Evolutionary conservation across 2,329 filamentous ascomycete genomes (phyloP).

Genomic region (Huntiella bhutanensis): DNA sequence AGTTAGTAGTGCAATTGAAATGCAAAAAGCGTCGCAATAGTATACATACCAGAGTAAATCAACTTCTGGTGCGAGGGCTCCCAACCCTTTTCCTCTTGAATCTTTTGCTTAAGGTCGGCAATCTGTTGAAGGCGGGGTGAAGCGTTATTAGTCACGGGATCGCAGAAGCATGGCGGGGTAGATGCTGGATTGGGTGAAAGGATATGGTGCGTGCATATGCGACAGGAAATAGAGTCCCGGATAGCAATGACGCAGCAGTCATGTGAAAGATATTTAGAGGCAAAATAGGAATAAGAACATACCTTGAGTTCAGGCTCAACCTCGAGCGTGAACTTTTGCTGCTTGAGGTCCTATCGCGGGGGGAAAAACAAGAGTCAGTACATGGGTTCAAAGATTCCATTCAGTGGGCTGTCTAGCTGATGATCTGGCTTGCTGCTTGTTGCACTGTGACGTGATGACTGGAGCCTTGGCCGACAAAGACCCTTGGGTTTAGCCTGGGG

Average conservation of each 20-base stretch:
- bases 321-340: slow-evolving; percentile 94
- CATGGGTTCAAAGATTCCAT: not conserved
- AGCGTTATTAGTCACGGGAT: not conserved
- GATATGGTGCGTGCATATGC: not conserved
- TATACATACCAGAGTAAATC: slow-evolving; percentile 75
- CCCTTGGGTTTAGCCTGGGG: not conserved
- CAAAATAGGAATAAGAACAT: slow-evolving; percentile 21
- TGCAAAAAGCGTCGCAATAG: slow-evolving; percentile 1
- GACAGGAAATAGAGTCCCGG: not conserved
- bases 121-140: slow-evolving; percentile 39
- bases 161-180: not conserved
- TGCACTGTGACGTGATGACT: not conserved
- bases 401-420: not conserved
- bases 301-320: slow-evolving; percentile 85
- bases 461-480: not conserved
- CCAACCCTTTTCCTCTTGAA: slow-evolving; percentile 84
- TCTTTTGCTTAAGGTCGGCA: slow-evolving; percentile 79
- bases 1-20: not conserved
- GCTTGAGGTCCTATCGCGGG: slow-evolving; percentile 67
- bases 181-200: slow-evolving; percentile 11
- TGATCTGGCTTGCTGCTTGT: not conserved
- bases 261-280: not conserved
- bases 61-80: slow-evolving; percentile 80
- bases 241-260: too few relatives aligned
- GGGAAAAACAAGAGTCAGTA: not conserved